Percentiles rank a stretch among this genome's conserved stretches.
These are phyloP conservation scores for Candida suzukii DNA, from an alignment of 805 yeast species.

Conservation along the genomic window DNA sequence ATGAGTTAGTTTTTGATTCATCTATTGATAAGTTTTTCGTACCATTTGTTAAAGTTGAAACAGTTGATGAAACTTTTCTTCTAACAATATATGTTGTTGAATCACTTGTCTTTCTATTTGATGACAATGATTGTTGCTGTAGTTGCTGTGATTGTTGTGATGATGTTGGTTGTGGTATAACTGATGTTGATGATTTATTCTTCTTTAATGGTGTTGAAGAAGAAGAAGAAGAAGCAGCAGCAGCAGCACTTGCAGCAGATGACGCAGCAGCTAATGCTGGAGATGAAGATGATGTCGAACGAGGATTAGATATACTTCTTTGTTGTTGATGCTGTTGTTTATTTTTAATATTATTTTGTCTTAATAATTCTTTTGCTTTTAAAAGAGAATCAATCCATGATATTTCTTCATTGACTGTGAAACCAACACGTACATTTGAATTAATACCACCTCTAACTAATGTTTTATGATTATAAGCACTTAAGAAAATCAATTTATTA, in stretches of 20 bases:
- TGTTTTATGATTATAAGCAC: constrained; percentile 31
- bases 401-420: constrained; percentile 39
- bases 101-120: neutral
- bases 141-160: neutral
- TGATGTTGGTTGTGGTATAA: neutral
- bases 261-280: neutral
- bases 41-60: neutral
- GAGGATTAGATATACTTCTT: no score
- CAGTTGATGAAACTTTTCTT: neutral
- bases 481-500: constrained; percentile 51
- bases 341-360: constrained; percentile 18
- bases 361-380: constrained; percentile 52
- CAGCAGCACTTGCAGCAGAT: neutral
- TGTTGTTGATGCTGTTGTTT: constrained; percentile 1
- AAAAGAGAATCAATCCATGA: constrained; percentile 69
- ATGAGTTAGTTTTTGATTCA: neutral
- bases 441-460: constrained; percentile 25
- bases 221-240: neutral
- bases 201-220: neutral
- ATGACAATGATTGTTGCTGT: neutral
- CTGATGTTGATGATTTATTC: neutral
- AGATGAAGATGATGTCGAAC: neutral
- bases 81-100: neutral
- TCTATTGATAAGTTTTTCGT: neutral
- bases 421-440: constrained; percentile 25